phyloP scores from a whole-genome alignment of 805 yeast genomes.

The Candida cerambycidarum region DNA sequence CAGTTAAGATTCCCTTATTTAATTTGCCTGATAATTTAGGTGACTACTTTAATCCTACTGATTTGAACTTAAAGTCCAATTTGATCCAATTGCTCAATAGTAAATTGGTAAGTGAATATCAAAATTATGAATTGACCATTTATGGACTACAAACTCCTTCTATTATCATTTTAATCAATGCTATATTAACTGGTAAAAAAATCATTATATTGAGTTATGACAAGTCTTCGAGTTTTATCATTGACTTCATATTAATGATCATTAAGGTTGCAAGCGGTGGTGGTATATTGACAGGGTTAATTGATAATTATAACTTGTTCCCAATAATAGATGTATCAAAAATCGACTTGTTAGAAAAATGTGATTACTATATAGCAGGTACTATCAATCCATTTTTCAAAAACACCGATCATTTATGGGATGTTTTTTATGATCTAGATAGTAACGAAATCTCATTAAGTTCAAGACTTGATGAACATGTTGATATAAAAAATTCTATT shows the following conservation, averaged over 20 bases:
- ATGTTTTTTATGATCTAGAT: slow-evolving; percentile 61
- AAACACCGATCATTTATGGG: slow-evolving; percentile 55
- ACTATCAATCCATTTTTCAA: slow-evolving; percentile 68
- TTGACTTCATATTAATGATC: slow-evolving; percentile 39
- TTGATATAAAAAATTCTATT: slow-evolving; percentile 32
- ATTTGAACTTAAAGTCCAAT: slow-evolving; percentile 40
- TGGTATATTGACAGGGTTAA: slow-evolving; percentile 42
- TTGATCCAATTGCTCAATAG: slow-evolving; percentile 35
- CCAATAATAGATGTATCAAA: slow-evolving; percentile 66
- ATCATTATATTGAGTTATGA: slow-evolving; percentile 41
- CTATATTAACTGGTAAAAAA: slow-evolving; percentile 39
- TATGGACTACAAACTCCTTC: slow-evolving; percentile 57
- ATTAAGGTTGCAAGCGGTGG: slow-evolving; percentile 43
- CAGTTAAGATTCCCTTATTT: slow-evolving; percentile 43
- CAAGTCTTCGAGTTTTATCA: slow-evolving; percentile 42
- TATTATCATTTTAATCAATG: slow-evolving; percentile 33
- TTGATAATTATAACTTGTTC: slow-evolving; percentile 42
- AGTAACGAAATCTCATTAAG: slow-evolving; percentile 36
- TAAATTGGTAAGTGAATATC: slow-evolving; percentile 31
- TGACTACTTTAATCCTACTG: slow-evolving; percentile 46
- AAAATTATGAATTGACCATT: slow-evolving; percentile 49
- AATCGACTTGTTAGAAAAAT: slow-evolving; percentile 46
- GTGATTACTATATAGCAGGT: slow-evolving; percentile 54
- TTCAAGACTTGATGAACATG: slow-evolving; percentile 10
- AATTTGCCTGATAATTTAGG: slow-evolving; percentile 43